Percentiles rank a stretch among this genome's conserved stretches.
Conservation (phyloP, 2,329 filamentous ascomycete genomes). For the Herpotrichia juniperi region DNA sequence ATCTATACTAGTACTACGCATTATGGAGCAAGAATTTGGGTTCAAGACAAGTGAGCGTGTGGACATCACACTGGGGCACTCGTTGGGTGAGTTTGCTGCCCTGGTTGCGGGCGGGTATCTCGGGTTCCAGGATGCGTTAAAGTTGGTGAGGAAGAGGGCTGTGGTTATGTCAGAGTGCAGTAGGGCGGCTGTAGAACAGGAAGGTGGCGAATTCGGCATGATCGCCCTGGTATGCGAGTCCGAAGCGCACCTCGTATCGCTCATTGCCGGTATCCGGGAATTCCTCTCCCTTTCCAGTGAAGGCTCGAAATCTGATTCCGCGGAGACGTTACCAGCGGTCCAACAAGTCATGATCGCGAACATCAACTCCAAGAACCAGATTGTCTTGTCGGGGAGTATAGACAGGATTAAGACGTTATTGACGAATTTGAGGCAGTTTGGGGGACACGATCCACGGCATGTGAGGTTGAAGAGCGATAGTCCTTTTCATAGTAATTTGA, state of each 20-base stretch:
- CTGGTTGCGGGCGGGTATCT: slow-evolving; percentile 85
- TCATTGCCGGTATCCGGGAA: slow-evolving; percentile 77
- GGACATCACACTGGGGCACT: slow-evolving; percentile 87
- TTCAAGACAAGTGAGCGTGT: slow-evolving; percentile 74
- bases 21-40: slow-evolving; percentile 83
- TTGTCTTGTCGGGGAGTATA: slow-evolving; percentile 88
- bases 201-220: slow-evolving; percentile 90
- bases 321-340: slow-evolving; percentile 73
- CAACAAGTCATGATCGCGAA: slow-evolving; percentile 91
- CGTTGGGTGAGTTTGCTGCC: slow-evolving; percentile 90
- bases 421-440: slow-evolving; percentile 84
- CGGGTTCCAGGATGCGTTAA: slow-evolving; percentile 76
- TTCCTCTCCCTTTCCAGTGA: slow-evolving; percentile 74
- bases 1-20: slow-evolving; percentile 84
- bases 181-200: slow-evolving; percentile 65
- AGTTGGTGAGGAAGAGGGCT: slow-evolving; percentile 76
- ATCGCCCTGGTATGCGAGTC: slow-evolving; percentile 85
- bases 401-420: slow-evolving; percentile 81
- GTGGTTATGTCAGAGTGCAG: slow-evolving; percentile 85
- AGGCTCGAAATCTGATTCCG: slow-evolving; percentile 71
- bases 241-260: slow-evolving; percentile 70
- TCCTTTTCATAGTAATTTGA: slow-evolving; percentile 90
- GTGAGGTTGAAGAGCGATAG: slow-evolving; percentile 86
- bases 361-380: slow-evolving; percentile 95
- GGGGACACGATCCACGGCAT: slow-evolving; percentile 87